A percentile compares a stretch with the other conserved stretches of the same genome.
phyloP scores from a whole-genome alignment of 768 basidiomycete species.

The Porpolomopsis calyptriformis region DNA sequence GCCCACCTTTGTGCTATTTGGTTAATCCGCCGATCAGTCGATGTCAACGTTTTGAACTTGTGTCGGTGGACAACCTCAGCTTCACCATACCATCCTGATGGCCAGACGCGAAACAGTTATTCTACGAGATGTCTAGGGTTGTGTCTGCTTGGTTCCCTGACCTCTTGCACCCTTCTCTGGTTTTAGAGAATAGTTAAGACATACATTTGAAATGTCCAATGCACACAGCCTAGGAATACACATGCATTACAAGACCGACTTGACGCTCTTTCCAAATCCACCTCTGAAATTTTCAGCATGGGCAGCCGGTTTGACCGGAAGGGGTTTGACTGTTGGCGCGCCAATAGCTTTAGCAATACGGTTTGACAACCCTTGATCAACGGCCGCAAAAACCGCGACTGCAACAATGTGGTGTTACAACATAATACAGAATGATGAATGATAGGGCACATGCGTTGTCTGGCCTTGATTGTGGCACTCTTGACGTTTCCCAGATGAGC shows the following conservation, averaged over 20 bases:
- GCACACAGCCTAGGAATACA: too few species aligned
- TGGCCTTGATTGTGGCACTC: conserved; percentile 45
- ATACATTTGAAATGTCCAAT: too few species aligned
- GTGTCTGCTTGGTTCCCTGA: too few species aligned
- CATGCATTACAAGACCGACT: conserved; percentile 1
- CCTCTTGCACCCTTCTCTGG: too few species aligned
- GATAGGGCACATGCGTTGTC: conserved; percentile 45
- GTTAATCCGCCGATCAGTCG: too few species aligned
- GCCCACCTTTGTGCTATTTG: too few species aligned
- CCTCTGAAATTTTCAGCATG: conserved; percentile 45
- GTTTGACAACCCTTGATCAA: conserved; percentile 65
- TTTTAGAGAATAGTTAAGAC: too few species aligned
- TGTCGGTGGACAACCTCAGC: too few species aligned
- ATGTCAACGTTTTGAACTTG: too few species aligned
- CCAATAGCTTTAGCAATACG: conserved; percentile 71
- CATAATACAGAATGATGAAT: background rate
- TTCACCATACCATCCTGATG: too few species aligned
- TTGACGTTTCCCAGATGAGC: conserved; percentile 55
- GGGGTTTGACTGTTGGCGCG: conserved; percentile 43
- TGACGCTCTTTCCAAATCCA: background rate
- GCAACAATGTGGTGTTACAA: background rate
- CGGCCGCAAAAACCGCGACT: conserved; percentile 74
- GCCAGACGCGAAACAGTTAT: too few species aligned
- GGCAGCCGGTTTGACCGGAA: conserved; percentile 47
- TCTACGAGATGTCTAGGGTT: too few species aligned